phyloP scores from a whole-genome alignment of 768 basidiomycete species.

The Leucocoprinus leucothites region DNA sequence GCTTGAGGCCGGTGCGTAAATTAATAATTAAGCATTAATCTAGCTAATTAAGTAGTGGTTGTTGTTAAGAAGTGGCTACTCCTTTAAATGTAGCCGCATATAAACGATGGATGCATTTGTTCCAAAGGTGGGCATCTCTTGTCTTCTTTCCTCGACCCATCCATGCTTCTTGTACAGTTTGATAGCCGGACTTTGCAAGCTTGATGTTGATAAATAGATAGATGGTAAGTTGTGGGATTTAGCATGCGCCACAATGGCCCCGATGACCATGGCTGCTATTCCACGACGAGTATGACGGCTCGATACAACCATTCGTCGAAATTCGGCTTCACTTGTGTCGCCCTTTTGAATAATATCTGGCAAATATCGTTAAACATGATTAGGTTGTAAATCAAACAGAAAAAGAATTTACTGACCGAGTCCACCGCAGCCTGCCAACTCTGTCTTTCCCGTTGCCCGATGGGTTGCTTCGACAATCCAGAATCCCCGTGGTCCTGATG shows the following conservation, averaged over 20 bases:
- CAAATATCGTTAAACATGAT: too few species aligned
- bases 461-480: constrained; percentile 5
- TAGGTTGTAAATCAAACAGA: too few species aligned
- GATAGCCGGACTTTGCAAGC: constrained; percentile 15
- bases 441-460: neutral
- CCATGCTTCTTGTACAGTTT: constrained; percentile 20
- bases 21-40: too few species aligned
- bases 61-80: too few species aligned
- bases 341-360: neutral
- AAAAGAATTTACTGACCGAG: neutral
- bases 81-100: neutral
- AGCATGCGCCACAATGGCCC: constrained; percentile 14
- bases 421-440: constrained; percentile 1
- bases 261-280: constrained; percentile 17
- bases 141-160: constrained; percentile 14
- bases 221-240: constrained; percentile 6
- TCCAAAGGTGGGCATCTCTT: neutral
- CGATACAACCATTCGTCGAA: constrained; percentile 22
- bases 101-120: neutral
- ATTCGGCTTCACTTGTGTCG: constrained; percentile 7
- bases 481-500: neutral
- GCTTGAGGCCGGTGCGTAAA: too few species aligned
- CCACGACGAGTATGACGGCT: constrained; percentile 16
- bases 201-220: constrained; percentile 17
- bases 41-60: too few species aligned